A percentile compares a stretch with the other conserved stretches of the same genome.
Evolutionary conservation across 345 rosid genomes (phyloP).

Genomic region (Rhodamnia rubescens): DNA sequence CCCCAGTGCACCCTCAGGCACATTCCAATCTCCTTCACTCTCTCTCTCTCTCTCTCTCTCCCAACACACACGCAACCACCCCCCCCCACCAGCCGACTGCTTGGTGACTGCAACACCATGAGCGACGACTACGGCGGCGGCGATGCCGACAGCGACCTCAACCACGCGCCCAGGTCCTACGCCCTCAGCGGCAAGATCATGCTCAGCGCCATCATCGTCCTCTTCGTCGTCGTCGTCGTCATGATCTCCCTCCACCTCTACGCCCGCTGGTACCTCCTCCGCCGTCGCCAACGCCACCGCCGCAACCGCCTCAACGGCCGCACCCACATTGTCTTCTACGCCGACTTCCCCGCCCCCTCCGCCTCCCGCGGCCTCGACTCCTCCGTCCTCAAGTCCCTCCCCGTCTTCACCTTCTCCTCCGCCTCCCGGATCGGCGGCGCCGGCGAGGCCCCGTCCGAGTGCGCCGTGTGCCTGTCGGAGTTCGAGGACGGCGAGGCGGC

Average conservation of each 20-base stretch:
- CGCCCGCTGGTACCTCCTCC: slow-evolving; percentile 87
- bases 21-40: neutral
- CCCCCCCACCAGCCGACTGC: neutral
- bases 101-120: neutral
- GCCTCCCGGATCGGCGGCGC: slow-evolving; percentile 28
- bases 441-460: slow-evolving; percentile 39
- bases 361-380: slow-evolving; percentile 47
- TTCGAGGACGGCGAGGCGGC: slow-evolving; percentile 74
- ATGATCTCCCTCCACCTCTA: slow-evolving; percentile 71
- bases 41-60: neutral
- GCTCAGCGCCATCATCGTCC: slow-evolving; percentile 52
- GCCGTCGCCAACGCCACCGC: slow-evolving; percentile 37
- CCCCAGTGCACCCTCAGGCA: neutral
- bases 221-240: slow-evolving; percentile 60
- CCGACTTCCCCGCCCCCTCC: slow-evolving; percentile 18
- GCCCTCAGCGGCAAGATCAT: slow-evolving; percentile 60
- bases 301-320: slow-evolving; percentile 27
- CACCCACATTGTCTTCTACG: slow-evolving; percentile 43
- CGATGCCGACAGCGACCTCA: neutral
- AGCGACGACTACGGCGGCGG: neutral
- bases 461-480: slow-evolving; percentile 83
- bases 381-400: slow-evolving; percentile 49
- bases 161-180: slow-evolving; percentile 3
- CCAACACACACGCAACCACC: neutral
- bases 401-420: slow-evolving; percentile 42